A percentile compares a stretch with the other conserved stretches of the same genome.
phyloP scores from a whole-genome alignment of 768 basidiomycete species.

The Rubroboletus pulcherrimus region DNA sequence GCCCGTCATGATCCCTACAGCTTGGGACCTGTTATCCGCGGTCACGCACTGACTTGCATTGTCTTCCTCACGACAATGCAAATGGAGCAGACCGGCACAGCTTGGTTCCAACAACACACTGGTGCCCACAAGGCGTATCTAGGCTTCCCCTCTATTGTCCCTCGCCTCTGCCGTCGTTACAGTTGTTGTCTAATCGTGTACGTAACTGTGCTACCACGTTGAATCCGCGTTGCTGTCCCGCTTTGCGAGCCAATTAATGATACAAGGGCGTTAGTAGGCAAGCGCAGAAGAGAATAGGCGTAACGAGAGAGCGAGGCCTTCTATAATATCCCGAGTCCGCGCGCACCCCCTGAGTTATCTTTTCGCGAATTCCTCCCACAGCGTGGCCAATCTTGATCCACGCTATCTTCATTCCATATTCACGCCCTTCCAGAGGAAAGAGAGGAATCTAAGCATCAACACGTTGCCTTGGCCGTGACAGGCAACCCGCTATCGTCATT shows the following conservation, averaged over 20 bases:
- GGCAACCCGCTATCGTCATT: constrained; percentile 29
- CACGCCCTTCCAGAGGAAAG: constrained; percentile 23
- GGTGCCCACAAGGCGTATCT: constrained; percentile 15
- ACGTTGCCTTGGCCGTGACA: constrained; percentile 32
- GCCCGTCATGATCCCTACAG: constrained; percentile 25
- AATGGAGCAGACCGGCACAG: background rate
- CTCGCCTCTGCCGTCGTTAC: background rate
- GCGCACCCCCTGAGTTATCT: constrained; percentile 18
- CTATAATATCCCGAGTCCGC: constrained; percentile 15
- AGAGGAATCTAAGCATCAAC: constrained; percentile 27
- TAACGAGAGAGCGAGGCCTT: background rate
- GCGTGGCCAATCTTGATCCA: constrained; percentile 30
- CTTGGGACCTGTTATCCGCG: constrained; percentile 4
- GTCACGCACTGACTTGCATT: constrained; percentile 4
- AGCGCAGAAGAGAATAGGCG: background rate
- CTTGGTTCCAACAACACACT: background rate
- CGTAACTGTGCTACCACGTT: constrained; percentile 29
- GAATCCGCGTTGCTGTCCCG: constrained; percentile 17
- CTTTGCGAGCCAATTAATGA: background rate
- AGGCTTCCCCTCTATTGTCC: constrained; percentile 13
- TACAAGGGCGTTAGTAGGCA: background rate
- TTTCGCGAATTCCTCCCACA: constrained; percentile 14
- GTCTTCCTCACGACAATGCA: constrained; percentile 8
- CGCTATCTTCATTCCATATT: constrained; percentile 27
- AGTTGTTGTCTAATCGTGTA: constrained; percentile 10